These are phyloP conservation scores for Corymbia calophylla DNA, from an alignment of 441 rosid genomes.

Conservation along the genomic window DNA sequence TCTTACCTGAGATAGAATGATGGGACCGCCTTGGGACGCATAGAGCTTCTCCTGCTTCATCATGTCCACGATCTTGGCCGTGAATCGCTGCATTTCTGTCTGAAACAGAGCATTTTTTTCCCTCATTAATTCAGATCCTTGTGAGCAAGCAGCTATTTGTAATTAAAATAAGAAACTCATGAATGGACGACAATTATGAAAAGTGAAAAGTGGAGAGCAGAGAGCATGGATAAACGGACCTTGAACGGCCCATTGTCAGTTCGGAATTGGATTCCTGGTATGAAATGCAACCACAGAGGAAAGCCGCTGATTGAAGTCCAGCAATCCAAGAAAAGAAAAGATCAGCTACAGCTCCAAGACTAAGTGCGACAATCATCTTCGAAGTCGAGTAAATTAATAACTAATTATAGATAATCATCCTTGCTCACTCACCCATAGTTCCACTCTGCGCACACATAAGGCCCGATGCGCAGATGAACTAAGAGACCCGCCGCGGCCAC, in stretches of 20 bases:
- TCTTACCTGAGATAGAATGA: constrained; percentile 59
- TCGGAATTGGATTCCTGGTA: constrained; percentile 54
- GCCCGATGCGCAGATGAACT: constrained; percentile 72
- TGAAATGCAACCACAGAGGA: constrained; percentile 66
- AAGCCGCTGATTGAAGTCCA: constrained; percentile 42
- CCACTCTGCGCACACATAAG: constrained; percentile 78
- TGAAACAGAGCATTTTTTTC: constrained; percentile 9
- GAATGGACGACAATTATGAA: background rate
- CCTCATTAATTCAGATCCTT: background rate
- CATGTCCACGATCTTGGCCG: constrained; percentile 53
- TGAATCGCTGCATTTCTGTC: constrained; percentile 73
- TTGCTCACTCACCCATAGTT: constrained; percentile 45
- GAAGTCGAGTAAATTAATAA: background rate
- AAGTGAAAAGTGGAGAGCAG: background rate
- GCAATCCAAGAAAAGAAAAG: background rate
- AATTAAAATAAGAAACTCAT: too few relatives aligned
- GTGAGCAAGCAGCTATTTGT: too few relatives aligned
- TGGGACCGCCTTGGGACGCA: constrained; percentile 82
- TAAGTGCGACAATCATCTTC: background rate
- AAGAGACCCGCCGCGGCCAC: constrained; percentile 60
- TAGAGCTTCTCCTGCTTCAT: constrained; percentile 64
- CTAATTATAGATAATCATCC: background rate
- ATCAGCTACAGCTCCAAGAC: background rate
- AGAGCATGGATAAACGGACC: constrained; percentile 22
- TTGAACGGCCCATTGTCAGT: constrained; percentile 62